A percentile compares a stretch with the other conserved stretches of the same genome.
Conservation (phyloP, 139 green algal species). For the Coelastrella sp. region DNA sequence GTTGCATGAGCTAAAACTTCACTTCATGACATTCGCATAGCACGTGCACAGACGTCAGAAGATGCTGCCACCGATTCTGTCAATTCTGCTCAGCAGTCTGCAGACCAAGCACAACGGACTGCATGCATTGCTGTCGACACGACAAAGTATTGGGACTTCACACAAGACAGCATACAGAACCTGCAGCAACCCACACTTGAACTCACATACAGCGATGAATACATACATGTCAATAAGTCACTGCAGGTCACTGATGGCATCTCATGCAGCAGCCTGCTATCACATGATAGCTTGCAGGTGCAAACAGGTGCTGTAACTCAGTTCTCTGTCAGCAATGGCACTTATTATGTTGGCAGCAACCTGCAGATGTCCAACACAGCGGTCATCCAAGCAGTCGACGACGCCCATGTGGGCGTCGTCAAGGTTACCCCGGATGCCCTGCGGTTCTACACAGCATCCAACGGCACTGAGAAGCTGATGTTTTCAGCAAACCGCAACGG, state of each 20-base stretch:
- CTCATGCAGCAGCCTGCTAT: not conserved
- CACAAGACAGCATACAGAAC: not conserved
- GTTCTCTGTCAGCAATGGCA: not conserved
- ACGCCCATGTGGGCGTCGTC: not conserved
- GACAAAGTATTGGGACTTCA: not conserved
- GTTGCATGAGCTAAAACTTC: too few relatives aligned
- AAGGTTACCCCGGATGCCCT: not conserved
- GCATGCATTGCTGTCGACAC: not conserved
- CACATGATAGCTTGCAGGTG: not conserved
- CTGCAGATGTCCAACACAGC: not conserved
- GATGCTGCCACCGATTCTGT: not conserved
- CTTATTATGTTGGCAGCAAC: not conserved
- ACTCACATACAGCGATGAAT: not conserved
- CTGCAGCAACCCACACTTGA: not conserved
- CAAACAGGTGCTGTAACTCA: not conserved
- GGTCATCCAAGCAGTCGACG: not conserved
- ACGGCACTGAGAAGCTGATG: not conserved
- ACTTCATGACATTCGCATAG: not conserved
- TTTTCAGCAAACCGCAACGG: not conserved
- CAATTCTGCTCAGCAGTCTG: not conserved
- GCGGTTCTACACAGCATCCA: not conserved
- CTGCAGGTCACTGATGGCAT: not conserved
- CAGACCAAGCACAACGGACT: not conserved
- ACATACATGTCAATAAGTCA: not conserved
- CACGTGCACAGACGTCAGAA: not conserved